Conservation (phyloP, 2,329 filamentous ascomycete species). For the Ophiobolus disseminans region DNA sequence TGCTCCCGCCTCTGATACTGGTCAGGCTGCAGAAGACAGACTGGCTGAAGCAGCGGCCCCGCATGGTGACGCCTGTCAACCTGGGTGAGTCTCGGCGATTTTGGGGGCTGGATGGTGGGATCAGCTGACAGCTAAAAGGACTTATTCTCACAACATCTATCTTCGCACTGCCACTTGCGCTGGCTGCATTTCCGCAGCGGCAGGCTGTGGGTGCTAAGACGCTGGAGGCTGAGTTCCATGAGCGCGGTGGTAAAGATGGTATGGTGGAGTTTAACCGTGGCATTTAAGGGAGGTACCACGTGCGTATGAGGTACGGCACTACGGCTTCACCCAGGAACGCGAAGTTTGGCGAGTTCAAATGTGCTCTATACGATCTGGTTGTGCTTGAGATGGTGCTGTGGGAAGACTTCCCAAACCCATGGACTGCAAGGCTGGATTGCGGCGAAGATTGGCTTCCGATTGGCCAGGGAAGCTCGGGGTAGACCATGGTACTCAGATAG, state of each 20-base stretch:
- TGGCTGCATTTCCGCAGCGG: constrained; percentile 91
- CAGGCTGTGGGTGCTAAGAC: constrained; percentile 78
- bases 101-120: constrained; percentile 71
- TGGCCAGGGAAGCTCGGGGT: too few species aligned
- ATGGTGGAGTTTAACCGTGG: constrained; percentile 97
- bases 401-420: neutral
- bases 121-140: constrained; percentile 56
- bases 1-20: constrained; percentile 85
- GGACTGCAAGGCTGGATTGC: constrained; percentile 4
- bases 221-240: constrained; percentile 87
- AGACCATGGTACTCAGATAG: too few species aligned
- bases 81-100: constrained; percentile 59
- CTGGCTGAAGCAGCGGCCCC: constrained; percentile 80
- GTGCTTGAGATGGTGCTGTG: too few species aligned
- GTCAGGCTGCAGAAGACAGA: constrained; percentile 82
- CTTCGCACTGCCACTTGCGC: constrained; percentile 84
- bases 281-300: constrained; percentile 62
- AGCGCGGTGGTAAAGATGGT: constrained; percentile 76
- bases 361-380: neutral
- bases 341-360: neutral
- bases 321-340: neutral
- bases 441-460: constrained; percentile 28
- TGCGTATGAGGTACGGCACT: neutral
- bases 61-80: constrained; percentile 82
- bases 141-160: constrained; percentile 87